Evolutionary conservation across 225 moss, liverwort and hornwort species (phyloP), one percentile per base, ranked within the genome.

Genomic region (Neckera pumila): DNA sequence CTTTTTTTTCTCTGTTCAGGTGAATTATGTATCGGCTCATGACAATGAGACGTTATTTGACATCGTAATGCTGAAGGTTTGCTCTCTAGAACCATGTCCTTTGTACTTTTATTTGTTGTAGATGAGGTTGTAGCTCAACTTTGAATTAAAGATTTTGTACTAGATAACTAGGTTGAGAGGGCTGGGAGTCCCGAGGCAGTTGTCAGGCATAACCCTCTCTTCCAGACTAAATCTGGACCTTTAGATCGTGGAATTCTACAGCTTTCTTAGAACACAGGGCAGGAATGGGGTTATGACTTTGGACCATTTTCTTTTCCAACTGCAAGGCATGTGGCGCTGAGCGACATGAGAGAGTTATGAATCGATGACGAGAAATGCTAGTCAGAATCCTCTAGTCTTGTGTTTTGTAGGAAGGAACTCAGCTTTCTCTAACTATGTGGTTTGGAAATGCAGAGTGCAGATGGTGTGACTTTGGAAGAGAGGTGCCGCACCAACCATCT

Each of bases 21-120:
- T 98, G 88, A 98, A 98, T 91, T 98, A 98, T 79, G 98, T 97
- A n/a, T 98, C 98, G 21, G 98, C 98, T 84, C 98, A 98, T 89
- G 98, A 98, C 91, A 98, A 98, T 74, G 98, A 98, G 90, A 90
- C 96, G 60, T 94, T 97, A 89, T 97, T 97, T 89, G 98, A 98
- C 91, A 28, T 98, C 86, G 86, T 98, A 56, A 96, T 96, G 95
- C 92, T 98, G 58, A 98, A 98, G 94, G 93, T 94, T 91, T 74
- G 36, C 54, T 82, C 51, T 76, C 63, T 87, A 73, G 84, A 76
- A 72, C 66, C 86, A 62, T 80, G 43, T 87, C 30, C 51, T 49
- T 42, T 64, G 78, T 47, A 61, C 79, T 26, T 45, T 75, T 19
- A 65, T n/a, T 87, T 79, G 22, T 79, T 90, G 58, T 34, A 75